Evolutionary conservation across 2,329 filamentous ascomycete species (phyloP).

Genomic region (Stemphylium beticola): DNA sequence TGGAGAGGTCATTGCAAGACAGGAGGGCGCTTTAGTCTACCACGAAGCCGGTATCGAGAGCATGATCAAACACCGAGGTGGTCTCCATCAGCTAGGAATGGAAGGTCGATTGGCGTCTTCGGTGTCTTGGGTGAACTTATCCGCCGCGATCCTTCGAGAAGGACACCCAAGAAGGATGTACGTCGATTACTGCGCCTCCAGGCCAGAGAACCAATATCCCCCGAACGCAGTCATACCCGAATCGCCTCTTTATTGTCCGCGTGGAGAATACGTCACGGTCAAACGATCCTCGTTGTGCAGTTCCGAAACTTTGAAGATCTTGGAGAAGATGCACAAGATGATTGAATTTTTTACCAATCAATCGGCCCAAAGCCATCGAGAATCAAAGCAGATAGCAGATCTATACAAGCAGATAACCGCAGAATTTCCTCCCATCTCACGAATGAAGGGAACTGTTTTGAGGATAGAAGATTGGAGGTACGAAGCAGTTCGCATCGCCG

Average conservation of each 20-base stretch:
- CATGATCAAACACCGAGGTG: slow-evolving; percentile 46
- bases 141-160: slow-evolving; percentile 44
- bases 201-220: slow-evolving; percentile 22
- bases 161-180: slow-evolving; percentile 34
- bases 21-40: slow-evolving; percentile 22
- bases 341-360: slow-evolving; percentile 38
- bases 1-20: slow-evolving; percentile 41
- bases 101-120: slow-evolving; percentile 41
- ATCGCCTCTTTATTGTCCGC: slow-evolving; percentile 46
- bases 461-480: slow-evolving; percentile 39
- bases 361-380: slow-evolving; percentile 25
- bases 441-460: slow-evolving; percentile 11
- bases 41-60: slow-evolving; percentile 39
- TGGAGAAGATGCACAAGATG: slow-evolving; percentile 40
- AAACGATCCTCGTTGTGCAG: slow-evolving; percentile 25
- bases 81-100: slow-evolving; percentile 38
- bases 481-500: slow-evolving; percentile 44
- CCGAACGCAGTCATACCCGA: slow-evolving; percentile 38
- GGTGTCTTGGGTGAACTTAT: slow-evolving; percentile 40
- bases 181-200: slow-evolving; percentile 27
- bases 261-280: slow-evolving; percentile 35
- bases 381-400: slow-evolving; percentile 20
- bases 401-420: slow-evolving; percentile 35
- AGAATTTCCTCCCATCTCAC: slow-evolving; percentile 15
- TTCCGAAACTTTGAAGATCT: slow-evolving; percentile 24